A percentile compares a stretch with the other conserved stretches of the same genome.
phyloP scores from a whole-genome alignment of 768 basidiomycete species.

The Calocybe cyanea region DNA sequence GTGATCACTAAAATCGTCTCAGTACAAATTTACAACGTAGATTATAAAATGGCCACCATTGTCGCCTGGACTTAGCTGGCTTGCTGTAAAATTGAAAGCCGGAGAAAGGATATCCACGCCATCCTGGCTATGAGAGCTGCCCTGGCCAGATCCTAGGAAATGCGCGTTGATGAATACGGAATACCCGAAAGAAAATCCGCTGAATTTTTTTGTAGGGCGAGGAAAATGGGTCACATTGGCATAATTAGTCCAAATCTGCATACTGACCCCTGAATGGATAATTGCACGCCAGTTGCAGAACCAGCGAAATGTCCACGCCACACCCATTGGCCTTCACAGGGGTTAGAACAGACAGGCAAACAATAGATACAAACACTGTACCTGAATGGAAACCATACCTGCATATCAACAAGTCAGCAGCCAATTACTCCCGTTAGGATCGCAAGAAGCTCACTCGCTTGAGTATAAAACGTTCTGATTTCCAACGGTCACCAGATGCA shows the following conservation, averaged over 20 bases:
- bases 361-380: neutral
- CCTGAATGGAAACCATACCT: constrained; percentile 30
- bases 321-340: constrained; percentile 32
- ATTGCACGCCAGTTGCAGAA: constrained; percentile 33
- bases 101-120: constrained; percentile 31
- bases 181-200: constrained; percentile 41
- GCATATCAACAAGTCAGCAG: neutral
- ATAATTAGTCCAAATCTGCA: neutral
- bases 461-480: constrained; percentile 27
- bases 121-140: constrained; percentile 28
- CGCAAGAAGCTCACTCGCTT: constrained; percentile 21
- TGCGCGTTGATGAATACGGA: constrained; percentile 39
- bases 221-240: neutral
- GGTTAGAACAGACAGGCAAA: no score
- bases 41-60: constrained; percentile 18
- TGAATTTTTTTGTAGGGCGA: no score
- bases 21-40: neutral
- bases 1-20: constrained; percentile 23
- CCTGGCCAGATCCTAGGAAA: constrained; percentile 39
- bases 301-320: constrained; percentile 45
- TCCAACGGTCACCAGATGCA: neutral
- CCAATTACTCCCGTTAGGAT: neutral
- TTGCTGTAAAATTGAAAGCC: constrained; percentile 30
- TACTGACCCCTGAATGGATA: constrained; percentile 36
- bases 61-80: constrained; percentile 24